Conservation (phyloP, 2,329 filamentous ascomycete genomes). For the Trichoderma lentiforme region DNA sequence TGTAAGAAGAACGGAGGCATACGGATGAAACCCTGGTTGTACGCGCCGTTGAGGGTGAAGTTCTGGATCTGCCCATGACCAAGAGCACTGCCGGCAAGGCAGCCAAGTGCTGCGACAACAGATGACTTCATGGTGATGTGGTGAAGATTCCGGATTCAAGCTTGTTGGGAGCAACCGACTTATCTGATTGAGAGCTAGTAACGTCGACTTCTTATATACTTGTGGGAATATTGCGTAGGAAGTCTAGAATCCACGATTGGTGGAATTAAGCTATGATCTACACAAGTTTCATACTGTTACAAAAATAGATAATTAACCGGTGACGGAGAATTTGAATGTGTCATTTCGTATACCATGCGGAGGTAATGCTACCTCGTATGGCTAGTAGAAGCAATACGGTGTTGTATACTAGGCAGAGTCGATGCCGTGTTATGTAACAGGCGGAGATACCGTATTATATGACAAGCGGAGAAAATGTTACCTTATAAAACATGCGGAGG, state of each 20-base stretch:
- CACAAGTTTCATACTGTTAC: background rate
- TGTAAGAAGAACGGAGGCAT: background rate
- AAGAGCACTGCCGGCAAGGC: background rate
- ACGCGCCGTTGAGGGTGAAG: constrained; percentile 1
- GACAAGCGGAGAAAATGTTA: background rate
- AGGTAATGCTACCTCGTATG: background rate
- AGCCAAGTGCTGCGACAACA: background rate
- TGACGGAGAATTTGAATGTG: background rate
- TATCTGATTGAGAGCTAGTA: background rate
- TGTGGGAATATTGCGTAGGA: background rate
- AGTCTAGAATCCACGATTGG: background rate
- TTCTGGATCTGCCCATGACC: constrained; percentile 11
- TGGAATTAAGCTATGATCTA: background rate
- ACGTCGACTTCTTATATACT: background rate
- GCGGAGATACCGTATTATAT: background rate
- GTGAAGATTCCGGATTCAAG: background rate
- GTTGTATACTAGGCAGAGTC: background rate
- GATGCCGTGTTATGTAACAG: background rate
- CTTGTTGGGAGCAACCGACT: background rate
- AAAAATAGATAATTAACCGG: constrained; percentile 5
- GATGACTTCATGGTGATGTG: background rate
- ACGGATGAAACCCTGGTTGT: constrained; percentile 13
- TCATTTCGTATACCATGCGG: background rate
- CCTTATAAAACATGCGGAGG: background rate
- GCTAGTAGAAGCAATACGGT: background rate